These are phyloP conservation scores for Carex arenaria DNA, from an alignment of 202 grass and related monocot genomes.

Conservation along the genomic window DNA sequence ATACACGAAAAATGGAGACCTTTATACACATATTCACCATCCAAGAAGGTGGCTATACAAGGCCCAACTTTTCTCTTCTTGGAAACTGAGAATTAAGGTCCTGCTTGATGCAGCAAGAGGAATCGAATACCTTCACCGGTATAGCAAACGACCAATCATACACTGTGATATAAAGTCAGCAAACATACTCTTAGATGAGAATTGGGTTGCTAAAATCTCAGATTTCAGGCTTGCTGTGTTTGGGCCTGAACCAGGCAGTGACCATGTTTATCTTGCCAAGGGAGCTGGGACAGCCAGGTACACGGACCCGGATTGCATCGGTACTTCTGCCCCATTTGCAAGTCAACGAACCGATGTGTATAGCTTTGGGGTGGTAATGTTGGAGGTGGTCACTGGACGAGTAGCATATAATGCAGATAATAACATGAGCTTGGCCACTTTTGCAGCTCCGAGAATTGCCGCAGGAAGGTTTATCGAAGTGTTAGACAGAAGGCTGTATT, in stretches of 20 bases:
- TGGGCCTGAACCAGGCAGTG: neutral
- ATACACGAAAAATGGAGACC: no score
- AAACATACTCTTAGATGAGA: neutral
- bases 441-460: neutral
- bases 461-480: neutral
- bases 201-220: neutral
- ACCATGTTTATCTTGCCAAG: neutral
- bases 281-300: neutral
- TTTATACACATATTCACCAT: no score
- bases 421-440: neutral
- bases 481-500: neutral
- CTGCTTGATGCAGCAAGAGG: no score
- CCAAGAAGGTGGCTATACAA: no score
- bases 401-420: neutral
- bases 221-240: neutral
- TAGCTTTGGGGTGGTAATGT: slow-evolving; percentile 10
- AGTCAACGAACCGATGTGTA: neutral
- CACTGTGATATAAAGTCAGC: no score
- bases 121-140: no score
- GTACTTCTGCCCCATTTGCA: no score
- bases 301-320: neutral
- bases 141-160: no score
- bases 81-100: no score
- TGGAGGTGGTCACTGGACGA: neutral
- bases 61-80: no score